phyloP scores from a whole-genome alignment of 192 early-diverging fungal species.

The Backusella tuberculispora region DNA sequence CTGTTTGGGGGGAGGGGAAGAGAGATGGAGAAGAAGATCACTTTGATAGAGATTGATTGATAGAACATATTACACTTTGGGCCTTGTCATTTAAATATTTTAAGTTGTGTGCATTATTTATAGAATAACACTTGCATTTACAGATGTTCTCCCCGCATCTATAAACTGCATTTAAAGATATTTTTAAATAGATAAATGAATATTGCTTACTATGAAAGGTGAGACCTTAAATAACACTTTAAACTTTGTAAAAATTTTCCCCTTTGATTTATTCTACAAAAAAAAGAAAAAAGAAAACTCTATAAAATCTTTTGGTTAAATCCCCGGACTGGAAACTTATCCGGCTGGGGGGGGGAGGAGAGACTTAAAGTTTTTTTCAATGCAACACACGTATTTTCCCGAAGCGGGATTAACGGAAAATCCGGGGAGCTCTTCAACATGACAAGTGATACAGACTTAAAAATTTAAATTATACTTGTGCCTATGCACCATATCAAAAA shows the following conservation, averaged over 20 bases:
- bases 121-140: not conserved
- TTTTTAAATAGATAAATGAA: not conserved
- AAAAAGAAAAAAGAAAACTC: too few species aligned
- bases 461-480: not conserved
- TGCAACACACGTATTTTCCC: not conserved
- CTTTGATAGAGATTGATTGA: not conserved
- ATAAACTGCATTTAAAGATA: not conserved
- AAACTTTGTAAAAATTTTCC: not conserved
- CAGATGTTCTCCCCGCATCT: not conserved
- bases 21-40: not conserved
- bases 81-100: not conserved
- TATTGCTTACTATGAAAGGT: not conserved
- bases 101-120: not conserved
- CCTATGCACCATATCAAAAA: not conserved
- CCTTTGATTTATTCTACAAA: not conserved
- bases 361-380: not conserved
- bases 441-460: not conserved
- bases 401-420: conserved; percentile 9
- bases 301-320: not conserved
- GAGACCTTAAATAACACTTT: not conserved
- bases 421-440: not conserved
- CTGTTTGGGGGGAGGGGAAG: not conserved
- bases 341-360: not conserved
- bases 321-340: not conserved
- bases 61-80: not conserved